phyloP scores from a whole-genome alignment of 2,329 filamentous ascomycete genomes.

The Cytospora chrysosperma region DNA sequence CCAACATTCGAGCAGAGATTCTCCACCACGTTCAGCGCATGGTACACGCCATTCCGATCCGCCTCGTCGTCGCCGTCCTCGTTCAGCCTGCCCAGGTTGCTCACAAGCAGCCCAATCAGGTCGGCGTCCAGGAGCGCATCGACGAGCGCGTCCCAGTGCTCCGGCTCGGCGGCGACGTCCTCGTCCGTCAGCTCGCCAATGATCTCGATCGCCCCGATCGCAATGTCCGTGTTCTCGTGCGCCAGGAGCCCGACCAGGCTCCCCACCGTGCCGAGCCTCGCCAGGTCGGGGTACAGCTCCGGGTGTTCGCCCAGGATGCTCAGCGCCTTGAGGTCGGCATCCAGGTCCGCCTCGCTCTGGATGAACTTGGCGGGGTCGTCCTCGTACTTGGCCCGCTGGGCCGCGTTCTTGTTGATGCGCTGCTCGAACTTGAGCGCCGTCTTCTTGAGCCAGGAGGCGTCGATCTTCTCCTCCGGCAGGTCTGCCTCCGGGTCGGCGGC shows the following conservation, averaged over 20 bases:
- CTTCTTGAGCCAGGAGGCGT: constrained; percentile 78
- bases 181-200: constrained; percentile 91
- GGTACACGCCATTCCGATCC: constrained; percentile 84
- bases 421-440: constrained; percentile 83
- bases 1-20: constrained; percentile 73
- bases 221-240: constrained; percentile 96
- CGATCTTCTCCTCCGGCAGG: constrained; percentile 68
- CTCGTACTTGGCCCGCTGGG: constrained; percentile 83
- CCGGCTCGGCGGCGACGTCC: constrained; percentile 77
- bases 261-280: constrained; percentile 67
- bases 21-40: constrained; percentile 79
- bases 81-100: constrained; percentile 76
- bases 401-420: constrained; percentile 86
- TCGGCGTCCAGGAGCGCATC: constrained; percentile 66
- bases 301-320: constrained; percentile 86
- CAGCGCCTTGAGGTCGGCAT: constrained; percentile 81
- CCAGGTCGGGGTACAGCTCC: constrained; percentile 78
- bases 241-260: constrained; percentile 80
- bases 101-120: constrained; percentile 69
- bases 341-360: constrained; percentile 81
- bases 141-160: constrained; percentile 77
- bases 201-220: constrained; percentile 86
- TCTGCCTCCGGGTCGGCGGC: constrained; percentile 46
- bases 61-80: constrained; percentile 62
- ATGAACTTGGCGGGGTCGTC: constrained; percentile 80